Conservation (phyloP, 805 yeast genomes). For the Maudiozyma bulderi region DNA sequence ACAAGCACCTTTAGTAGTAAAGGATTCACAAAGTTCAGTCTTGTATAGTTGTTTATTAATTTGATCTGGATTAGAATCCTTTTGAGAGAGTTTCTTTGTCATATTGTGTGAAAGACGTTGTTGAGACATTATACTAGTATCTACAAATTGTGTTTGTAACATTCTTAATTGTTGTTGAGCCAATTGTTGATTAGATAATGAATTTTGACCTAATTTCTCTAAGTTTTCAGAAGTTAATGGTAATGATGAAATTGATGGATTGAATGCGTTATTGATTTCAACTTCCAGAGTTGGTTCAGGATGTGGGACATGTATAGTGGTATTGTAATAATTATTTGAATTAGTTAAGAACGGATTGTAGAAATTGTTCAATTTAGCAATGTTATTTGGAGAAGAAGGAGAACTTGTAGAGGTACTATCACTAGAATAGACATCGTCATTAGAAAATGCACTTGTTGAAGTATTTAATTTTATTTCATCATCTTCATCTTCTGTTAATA, state of each 20-base stretch:
- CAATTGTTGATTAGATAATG: neutral
- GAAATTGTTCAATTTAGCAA: neutral
- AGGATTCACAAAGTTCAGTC: conserved; percentile 82
- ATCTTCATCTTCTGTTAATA: conserved; percentile 16
- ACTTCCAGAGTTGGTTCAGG: conserved; percentile 15
- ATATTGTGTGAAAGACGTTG: neutral
- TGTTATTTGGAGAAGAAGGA: conserved; percentile 1
- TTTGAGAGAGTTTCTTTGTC: neutral
- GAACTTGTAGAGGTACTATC: neutral
- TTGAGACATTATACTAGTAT: neutral
- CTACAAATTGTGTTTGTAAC: neutral
- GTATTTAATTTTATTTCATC: neutral
- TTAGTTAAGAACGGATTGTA: neutral
- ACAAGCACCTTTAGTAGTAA: conserved; percentile 57
- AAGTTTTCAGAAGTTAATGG: conserved; percentile 28
- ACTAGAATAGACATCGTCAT: neutral
- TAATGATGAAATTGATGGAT: conserved; percentile 12
- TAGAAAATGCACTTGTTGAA: neutral
- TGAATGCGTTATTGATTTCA: conserved; percentile 20
- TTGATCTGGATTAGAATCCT: conserved; percentile 2
- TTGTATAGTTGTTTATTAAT: conserved; percentile 67
- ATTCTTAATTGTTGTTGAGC: conserved; percentile 1
- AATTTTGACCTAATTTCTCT: conserved; percentile 10
- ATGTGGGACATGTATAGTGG: neutral
- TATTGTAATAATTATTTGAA: neutral